Evolutionary conservation across 2,329 filamentous ascomycete species (phyloP).

Genomic region (Penicillium sp.): DNA sequence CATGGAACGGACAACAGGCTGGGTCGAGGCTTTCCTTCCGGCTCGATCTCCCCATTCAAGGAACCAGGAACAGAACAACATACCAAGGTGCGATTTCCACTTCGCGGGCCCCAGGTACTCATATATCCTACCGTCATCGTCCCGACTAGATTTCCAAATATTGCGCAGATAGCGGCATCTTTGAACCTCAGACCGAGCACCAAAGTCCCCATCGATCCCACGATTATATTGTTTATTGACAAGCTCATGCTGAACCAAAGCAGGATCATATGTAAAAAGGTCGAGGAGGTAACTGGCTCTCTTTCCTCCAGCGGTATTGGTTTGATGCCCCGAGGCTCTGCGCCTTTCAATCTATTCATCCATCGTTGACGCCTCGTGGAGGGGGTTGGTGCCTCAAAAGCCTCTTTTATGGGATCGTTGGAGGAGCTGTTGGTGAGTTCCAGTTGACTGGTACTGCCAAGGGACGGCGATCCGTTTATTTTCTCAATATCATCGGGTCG

Average conservation of each 20-base stretch:
- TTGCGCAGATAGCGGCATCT: constrained; percentile 35
- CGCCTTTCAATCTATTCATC: constrained; percentile 18
- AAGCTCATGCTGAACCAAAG: constrained; percentile 40
- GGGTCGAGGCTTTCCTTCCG: neutral
- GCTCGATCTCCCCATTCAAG: no score
- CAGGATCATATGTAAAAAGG: constrained; percentile 27
- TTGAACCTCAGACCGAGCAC: constrained; percentile 36
- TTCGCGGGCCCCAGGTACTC: constrained; percentile 37
- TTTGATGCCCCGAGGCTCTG: constrained; percentile 25
- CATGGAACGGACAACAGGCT: neutral
- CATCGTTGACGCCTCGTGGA: constrained; percentile 20
- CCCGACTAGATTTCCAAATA: constrained; percentile 35
- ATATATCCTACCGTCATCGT: constrained; percentile 35
- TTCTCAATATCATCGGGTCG: constrained; percentile 24
- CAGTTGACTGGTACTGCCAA: constrained; percentile 20
- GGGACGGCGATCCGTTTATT: constrained; percentile 17
- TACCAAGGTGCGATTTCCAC: constrained; percentile 41
- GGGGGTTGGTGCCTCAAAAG: constrained; percentile 2
- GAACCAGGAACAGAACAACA: neutral
- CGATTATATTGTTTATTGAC: constrained; percentile 37
- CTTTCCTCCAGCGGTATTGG: constrained; percentile 25
- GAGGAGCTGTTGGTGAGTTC: constrained; percentile 16
- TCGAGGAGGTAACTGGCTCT: constrained; percentile 19
- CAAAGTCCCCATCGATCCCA: constrained; percentile 40
- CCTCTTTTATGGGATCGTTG: constrained; percentile 9